These are phyloP conservation scores for Citrus inodora DNA, from an alignment of 345 rosid genomes.

Conservation along the genomic window DNA sequence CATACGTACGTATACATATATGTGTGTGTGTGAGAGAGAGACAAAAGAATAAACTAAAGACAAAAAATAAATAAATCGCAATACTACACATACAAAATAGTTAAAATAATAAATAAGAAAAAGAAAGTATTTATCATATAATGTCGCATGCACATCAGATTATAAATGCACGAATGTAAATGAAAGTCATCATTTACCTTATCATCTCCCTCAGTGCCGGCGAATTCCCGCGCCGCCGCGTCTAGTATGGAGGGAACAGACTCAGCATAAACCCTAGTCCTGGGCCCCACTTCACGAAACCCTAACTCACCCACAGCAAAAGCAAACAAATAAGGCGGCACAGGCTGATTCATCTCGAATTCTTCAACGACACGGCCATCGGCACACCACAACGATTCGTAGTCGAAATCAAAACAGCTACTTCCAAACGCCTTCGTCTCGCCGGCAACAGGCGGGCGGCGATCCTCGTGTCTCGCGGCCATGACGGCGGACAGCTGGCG, in stretches of 20 bases:
- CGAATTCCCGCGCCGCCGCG: slow-evolving; percentile 77
- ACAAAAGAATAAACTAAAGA: background rate
- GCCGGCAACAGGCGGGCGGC: slow-evolving; percentile 48
- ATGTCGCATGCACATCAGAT: background rate
- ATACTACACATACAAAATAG: too few species aligned
- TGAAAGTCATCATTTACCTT: slow-evolving; percentile 8
- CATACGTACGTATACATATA: too few species aligned
- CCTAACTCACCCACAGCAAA: slow-evolving; percentile 89
- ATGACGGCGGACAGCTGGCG: slow-evolving; percentile 71
- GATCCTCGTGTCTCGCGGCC: slow-evolving; percentile 71
- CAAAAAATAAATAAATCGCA: background rate
- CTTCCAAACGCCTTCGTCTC: slow-evolving; percentile 36
- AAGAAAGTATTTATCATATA: too few species aligned
- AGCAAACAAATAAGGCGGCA: slow-evolving; percentile 91
- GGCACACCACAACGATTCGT: slow-evolving; percentile 50
- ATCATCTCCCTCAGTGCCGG: slow-evolving; percentile 94
- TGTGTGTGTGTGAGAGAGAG: too few species aligned
- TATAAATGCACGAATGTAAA: background rate
- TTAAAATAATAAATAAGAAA: too few species aligned
- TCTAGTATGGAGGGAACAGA: slow-evolving; percentile 51
- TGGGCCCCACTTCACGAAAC: slow-evolving; percentile 75
- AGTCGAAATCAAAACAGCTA: slow-evolving; percentile 11
- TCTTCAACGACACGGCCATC: slow-evolving; percentile 83
- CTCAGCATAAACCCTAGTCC: slow-evolving; percentile 82
- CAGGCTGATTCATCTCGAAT: slow-evolving; percentile 82